Evolutionary conservation across 352 stramenopile genomes (phyloP).

Genomic region (Thalassiosira mediterranea): DNA sequence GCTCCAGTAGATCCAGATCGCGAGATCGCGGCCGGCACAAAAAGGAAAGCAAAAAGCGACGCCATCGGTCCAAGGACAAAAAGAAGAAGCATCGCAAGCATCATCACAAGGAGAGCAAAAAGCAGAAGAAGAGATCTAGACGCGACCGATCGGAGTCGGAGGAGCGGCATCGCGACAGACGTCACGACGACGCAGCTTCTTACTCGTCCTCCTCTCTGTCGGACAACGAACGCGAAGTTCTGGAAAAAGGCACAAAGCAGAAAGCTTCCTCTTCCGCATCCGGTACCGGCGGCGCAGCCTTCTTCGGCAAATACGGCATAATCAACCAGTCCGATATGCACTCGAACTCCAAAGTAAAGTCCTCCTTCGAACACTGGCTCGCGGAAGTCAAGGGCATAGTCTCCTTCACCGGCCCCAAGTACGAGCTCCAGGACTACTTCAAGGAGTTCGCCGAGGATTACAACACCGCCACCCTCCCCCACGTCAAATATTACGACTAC

Average conservation of each 20-base stretch:
- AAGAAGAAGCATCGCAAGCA: constrained; percentile 64
- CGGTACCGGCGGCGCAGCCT: not conserved
- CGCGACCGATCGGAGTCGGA: constrained; percentile 46
- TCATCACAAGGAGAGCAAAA: constrained; percentile 51
- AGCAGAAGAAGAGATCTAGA: constrained; percentile 57
- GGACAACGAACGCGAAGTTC: constrained; percentile 34
- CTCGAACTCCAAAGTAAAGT: constrained; percentile 51
- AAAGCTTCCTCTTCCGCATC: not conserved
- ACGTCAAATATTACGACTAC: constrained; percentile 98
- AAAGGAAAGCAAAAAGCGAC: constrained; percentile 18
- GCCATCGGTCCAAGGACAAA: constrained; percentile 59
- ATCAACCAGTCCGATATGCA: constrained; percentile 89
- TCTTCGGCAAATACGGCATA: constrained; percentile 96
- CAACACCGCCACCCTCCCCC: constrained; percentile 95
- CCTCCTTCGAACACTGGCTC: constrained; percentile 94
- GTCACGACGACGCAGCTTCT: constrained; percentile 51
- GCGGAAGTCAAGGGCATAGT: constrained; percentile 90
- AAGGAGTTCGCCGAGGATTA: constrained; percentile 94
- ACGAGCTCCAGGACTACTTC: constrained; percentile 80
- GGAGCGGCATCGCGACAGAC: constrained; percentile 48
- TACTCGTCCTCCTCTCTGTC: constrained; percentile 48
- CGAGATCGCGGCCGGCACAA: constrained; percentile 11
- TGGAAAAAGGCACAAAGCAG: constrained; percentile 20
- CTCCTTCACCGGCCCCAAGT: constrained; percentile 71
- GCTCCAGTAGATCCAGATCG: constrained; percentile 13